Base-by-base conservation (phyloP, 164 flowering plant genomes). In the Aristolochia fimbriata region DNA sequence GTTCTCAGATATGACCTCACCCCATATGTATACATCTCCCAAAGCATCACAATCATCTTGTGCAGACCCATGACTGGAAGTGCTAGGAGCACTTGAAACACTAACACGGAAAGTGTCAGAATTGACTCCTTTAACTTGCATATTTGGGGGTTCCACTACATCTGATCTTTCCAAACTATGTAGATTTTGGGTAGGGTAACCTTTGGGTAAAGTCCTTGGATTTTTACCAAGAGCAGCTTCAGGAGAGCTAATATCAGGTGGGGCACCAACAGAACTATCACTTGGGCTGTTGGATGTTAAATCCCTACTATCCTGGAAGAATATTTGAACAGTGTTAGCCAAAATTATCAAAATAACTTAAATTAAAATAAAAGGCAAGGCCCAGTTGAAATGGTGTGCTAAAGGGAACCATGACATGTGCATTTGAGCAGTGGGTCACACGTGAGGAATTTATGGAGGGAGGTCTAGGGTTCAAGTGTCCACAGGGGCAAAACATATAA, bases 21-120 rank as follows among this genome's bases (percentile, higher is more conserved):
- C 78, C 78, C 78, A 74, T 19, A 74, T 63, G 61, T 74, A 74
- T 14, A 74, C 65, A 57, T 74, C 74, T 16, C 78, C 78, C 50
- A 74, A 57, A 58, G 78, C 78, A 68, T 74, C 78, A 62, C 70
- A 74, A 62, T 74, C 74, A 60, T 71, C 74, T 59, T 65, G 78
- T 23, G 74, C 72, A 59, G 77, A 74, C 51, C 78, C 73, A 59
- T 71, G 77, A 63, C 74, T 74, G 49, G 77, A 74, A 25, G 78
- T 68, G 64, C 78, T 74, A 17, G 74, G 74, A 20, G 74, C 78
- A 71, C 78, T 74, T 62, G 78, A 74, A 57, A 74, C 78, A 68
- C 78, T 74, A 51, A 74, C 78, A 21, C 78, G 72, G 50, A 68
- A 71, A 62, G 60, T 68, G 57, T 74, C 78, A 59, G 72, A 74